Conservation (phyloP, 345 rosid species). For the Pistacia atlantica region DNA sequence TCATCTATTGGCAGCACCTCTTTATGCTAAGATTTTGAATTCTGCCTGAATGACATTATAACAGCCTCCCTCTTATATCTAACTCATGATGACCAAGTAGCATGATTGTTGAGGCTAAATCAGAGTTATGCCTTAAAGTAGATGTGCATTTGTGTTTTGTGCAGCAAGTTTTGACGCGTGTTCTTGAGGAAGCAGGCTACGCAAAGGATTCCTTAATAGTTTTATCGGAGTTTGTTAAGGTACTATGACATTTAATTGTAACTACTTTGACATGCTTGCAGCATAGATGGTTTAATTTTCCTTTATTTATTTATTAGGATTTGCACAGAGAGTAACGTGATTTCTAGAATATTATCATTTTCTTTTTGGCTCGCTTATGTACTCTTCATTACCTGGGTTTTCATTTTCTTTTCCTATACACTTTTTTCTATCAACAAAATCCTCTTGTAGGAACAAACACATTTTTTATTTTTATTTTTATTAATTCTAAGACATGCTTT, state of each 20-base stretch:
- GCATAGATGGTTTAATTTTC: background rate
- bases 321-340: background rate
- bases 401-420: background rate
- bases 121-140: background rate
- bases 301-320: no score
- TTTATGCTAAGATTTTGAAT: background rate
- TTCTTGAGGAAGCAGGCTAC: slow-evolving; percentile 82
- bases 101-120: no score
- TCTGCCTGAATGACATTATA: background rate
- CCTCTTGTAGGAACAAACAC: background rate
- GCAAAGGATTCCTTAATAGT: slow-evolving; percentile 53
- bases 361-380: background rate
- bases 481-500: background rate
- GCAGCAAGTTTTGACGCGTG: slow-evolving; percentile 73
- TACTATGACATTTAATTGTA: slow-evolving; percentile 13
- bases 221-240: slow-evolving; percentile 73
- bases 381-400: background rate
- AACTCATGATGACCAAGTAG: no score
- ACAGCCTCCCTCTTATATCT: no score
- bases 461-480: background rate
- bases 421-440: background rate
- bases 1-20: no score
- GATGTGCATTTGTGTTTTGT: slow-evolving; percentile 24
- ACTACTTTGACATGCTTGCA: background rate
- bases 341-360: background rate